Evolutionary conservation across 305 asterid genomes (phyloP).

Genomic region (Fraxinus albicans): DNA sequence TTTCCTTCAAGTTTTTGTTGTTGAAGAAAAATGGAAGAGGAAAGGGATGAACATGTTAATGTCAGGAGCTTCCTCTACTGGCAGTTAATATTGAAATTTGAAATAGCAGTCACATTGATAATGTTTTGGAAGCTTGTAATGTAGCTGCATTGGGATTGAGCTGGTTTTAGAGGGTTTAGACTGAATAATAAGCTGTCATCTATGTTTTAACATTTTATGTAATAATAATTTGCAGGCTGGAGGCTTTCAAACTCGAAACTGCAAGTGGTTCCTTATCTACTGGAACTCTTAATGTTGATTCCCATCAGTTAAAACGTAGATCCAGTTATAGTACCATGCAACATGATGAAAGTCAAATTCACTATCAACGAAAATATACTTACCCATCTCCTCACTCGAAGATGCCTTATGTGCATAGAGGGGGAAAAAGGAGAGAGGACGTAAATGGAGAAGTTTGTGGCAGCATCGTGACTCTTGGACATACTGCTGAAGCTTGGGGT

Average conservation of each 20-base stretch:
- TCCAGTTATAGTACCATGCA: conserved; percentile 35
- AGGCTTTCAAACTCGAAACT: conserved; percentile 37
- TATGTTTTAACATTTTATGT: neutral
- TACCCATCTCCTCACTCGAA: conserved; percentile 2
- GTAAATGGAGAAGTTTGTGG: conserved; percentile 5
- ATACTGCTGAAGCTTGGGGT: conserved; percentile 47
- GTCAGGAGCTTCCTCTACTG: neutral
- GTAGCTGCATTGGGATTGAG: conserved; percentile 4
- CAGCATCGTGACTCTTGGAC: conserved; percentile 15
- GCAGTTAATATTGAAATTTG: neutral
- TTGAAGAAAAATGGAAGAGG: neutral
- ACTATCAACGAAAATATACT: neutral
- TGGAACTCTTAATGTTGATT: conserved; percentile 33
- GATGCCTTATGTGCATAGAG: conserved; percentile 17
- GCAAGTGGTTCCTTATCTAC: conserved; percentile 28
- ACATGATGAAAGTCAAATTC: conserved; percentile 22
- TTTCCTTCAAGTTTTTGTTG: neutral
- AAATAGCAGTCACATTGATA: neutral
- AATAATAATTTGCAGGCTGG: conserved; percentile 46
- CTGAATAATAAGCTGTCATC: neutral
- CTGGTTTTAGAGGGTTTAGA: conserved; percentile 2
- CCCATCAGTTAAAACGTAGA: conserved; percentile 38
- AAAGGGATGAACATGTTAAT: neutral
- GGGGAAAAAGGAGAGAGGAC: conserved; percentile 27
- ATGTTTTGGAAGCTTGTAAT: conserved; percentile 1